Conservation (phyloP, 2,329 filamentous ascomycete genomes). For the Fusarium sarcochroum region DNA sequence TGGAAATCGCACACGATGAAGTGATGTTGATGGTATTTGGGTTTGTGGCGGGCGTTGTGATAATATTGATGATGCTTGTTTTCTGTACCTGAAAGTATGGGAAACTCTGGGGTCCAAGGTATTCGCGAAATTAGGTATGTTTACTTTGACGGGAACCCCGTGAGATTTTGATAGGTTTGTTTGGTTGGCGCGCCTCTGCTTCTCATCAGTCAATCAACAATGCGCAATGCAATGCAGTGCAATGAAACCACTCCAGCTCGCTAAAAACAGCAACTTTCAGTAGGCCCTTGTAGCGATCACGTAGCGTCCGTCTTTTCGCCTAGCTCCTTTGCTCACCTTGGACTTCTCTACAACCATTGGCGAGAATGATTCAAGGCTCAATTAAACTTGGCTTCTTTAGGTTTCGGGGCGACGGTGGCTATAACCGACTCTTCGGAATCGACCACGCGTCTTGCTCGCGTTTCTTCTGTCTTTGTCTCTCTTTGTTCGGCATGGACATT, state of each 20-base stretch:
- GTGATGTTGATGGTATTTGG: conserved; percentile 8
- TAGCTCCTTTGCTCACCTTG: conserved; percentile 14
- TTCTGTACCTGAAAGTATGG: not conserved
- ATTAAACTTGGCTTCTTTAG: conserved; percentile 8
- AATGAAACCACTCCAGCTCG: not conserved
- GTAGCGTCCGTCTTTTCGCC: conserved; percentile 3
- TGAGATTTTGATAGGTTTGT: conserved; percentile 14
- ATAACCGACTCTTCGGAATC: not conserved
- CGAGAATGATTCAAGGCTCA: conserved; percentile 10
- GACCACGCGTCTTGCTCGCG: conserved; percentile 19
- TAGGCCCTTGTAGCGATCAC: not conserved
- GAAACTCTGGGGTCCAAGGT: not conserved
- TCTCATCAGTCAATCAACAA: conserved; percentile 1
- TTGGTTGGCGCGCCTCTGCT: not conserved
- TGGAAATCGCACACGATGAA: not conserved
- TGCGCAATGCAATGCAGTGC: not conserved
- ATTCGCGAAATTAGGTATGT: conserved; percentile 37
- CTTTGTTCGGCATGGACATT: not conserved
- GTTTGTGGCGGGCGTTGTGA: conserved; percentile 34
- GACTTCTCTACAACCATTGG: conserved; percentile 27
- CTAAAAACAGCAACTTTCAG: conserved; percentile 2
- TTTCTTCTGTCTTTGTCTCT: conserved; percentile 18
- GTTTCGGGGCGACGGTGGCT: conserved; percentile 16
- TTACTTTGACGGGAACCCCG: conserved; percentile 31
- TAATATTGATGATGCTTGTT: conserved; percentile 11